Conservation (phyloP, 2,329 filamentous ascomycete genomes). For the Talaromyces sp. region DNA sequence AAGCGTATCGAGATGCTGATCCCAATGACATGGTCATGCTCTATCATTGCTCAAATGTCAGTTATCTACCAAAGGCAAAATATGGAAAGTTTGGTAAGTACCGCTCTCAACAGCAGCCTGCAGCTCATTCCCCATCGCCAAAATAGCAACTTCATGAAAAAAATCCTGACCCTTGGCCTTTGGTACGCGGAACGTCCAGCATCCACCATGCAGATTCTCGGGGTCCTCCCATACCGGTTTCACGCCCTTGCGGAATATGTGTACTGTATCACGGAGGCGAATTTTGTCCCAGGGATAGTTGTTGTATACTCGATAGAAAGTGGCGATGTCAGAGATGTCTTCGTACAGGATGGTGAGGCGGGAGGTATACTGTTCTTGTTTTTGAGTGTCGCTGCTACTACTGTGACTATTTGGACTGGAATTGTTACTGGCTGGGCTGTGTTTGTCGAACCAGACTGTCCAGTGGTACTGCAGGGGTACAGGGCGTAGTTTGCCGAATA, state of each 20-base stretch:
- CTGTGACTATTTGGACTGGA: conserved; percentile 8
- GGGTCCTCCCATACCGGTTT: conserved; percentile 80
- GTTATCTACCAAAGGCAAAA: conserved; percentile 20
- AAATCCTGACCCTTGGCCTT: conserved; percentile 63
- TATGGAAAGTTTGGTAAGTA: conserved; percentile 50
- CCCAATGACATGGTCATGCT: conserved; percentile 80
- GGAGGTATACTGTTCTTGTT: conserved; percentile 13
- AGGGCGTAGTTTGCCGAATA: conserved; percentile 46
- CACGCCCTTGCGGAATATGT: conserved; percentile 76
- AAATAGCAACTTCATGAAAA: conserved; percentile 36
- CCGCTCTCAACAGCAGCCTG: conserved; percentile 70
- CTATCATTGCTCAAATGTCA: conserved; percentile 41
- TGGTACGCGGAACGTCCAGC: conserved; percentile 87
- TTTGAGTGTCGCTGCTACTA: conserved; percentile 14
- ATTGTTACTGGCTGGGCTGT: conserved; percentile 21
- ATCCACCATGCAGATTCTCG: conserved; percentile 78
- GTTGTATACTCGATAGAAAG: conserved; percentile 77
- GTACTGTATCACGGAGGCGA: conserved; percentile 72
- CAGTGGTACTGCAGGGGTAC: conserved; percentile 48
- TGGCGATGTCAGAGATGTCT: conserved; percentile 42
- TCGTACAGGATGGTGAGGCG: conserved; percentile 38
- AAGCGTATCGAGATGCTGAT: conserved; percentile 84
- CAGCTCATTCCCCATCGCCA: conserved; percentile 39
- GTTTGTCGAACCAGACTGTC: conserved; percentile 49
- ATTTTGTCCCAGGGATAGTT: conserved; percentile 74